phyloP scores from a whole-genome alignment of 75 land plant species.

The Sequoiadendron giganteum region DNA sequence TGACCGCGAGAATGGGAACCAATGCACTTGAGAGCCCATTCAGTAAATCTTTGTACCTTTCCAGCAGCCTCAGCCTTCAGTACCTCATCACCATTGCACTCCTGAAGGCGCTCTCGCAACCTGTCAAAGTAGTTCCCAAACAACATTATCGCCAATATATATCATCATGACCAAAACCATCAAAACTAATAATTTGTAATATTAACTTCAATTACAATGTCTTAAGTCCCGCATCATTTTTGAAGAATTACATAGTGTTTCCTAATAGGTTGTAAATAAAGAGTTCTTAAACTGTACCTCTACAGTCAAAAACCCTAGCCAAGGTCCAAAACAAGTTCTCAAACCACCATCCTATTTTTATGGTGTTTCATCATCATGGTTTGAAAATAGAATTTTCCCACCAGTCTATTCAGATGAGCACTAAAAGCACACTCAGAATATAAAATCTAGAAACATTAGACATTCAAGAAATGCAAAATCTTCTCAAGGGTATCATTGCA shows the following conservation, averaged over 20 bases:
- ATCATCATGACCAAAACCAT: neutral
- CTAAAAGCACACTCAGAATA: too few relatives aligned
- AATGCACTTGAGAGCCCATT: slow-evolving; percentile 96
- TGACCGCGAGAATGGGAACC: slow-evolving; percentile 81
- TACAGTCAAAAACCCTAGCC: neutral
- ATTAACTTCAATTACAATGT: neutral
- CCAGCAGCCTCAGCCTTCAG: slow-evolving; percentile 94
- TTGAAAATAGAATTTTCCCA: neutral
- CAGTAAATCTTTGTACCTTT: slow-evolving; percentile 95
- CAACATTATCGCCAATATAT: neutral
- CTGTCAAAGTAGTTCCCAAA: slow-evolving; percentile 27
- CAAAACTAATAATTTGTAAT: neutral
- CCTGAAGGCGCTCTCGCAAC: slow-evolving; percentile 89
- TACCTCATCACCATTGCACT: slow-evolving; percentile 90
- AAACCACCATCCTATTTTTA: neutral
- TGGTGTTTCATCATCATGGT: neutral
- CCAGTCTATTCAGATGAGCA: neutral
- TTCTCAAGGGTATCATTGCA: neutral
- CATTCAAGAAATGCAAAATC: neutral
- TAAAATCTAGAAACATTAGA: neutral
- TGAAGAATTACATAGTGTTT: neutral
- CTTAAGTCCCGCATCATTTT: neutral
- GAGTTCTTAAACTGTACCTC: neutral
- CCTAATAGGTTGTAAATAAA: neutral
- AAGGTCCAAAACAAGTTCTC: neutral